phyloP scores from a whole-genome alignment of 345 rosid genomes.

The Corchorus olitorius region DNA sequence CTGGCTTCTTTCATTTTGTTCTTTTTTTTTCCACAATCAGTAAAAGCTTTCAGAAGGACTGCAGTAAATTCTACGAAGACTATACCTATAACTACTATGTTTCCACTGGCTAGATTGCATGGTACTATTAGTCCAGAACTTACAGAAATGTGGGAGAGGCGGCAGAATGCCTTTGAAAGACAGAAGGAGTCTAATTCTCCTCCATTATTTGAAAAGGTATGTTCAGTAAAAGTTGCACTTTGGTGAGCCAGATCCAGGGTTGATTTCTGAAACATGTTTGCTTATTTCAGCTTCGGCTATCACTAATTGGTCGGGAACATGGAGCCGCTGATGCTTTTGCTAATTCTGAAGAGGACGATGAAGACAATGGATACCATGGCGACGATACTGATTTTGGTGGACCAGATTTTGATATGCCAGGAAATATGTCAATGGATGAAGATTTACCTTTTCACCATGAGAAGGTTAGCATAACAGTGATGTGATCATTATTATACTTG shows the following conservation, averaged over 20 bases:
- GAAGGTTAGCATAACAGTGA: slow-evolving; percentile 37
- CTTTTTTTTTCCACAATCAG: slow-evolving; percentile 45
- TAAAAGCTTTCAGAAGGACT: slow-evolving; percentile 58
- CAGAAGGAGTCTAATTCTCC: slow-evolving; percentile 41
- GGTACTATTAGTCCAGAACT: slow-evolving; percentile 83
- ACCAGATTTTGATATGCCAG: slow-evolving; percentile 54
- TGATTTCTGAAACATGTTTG: slow-evolving; percentile 23
- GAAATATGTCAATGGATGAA: slow-evolving; percentile 54
- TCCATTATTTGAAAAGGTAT: slow-evolving; percentile 79
- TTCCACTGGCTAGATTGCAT: slow-evolving; percentile 75
- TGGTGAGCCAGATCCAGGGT: slow-evolving; percentile 9
- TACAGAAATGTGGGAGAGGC: slow-evolving; percentile 61
- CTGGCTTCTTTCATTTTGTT: slow-evolving; percentile 7
- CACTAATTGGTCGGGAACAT: slow-evolving; percentile 52
- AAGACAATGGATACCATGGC: slow-evolving; percentile 46
- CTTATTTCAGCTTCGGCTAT: slow-evolving; percentile 70
- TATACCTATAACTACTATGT: slow-evolving; percentile 46
- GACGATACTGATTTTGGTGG: slow-evolving; percentile 56
- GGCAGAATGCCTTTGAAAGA: slow-evolving; percentile 24
- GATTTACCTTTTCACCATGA: slow-evolving; percentile 35
- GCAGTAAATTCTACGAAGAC: slow-evolving; percentile 34
- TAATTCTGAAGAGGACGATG: slow-evolving; percentile 34
- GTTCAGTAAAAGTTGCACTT: slow-evolving; percentile 8
- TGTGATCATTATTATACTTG: slow-evolving; percentile 14
- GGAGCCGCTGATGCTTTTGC: slow-evolving; percentile 39